Base-by-base conservation (phyloP, 352 stramenopile genomes). In the Phytophthora vignae region DNA sequence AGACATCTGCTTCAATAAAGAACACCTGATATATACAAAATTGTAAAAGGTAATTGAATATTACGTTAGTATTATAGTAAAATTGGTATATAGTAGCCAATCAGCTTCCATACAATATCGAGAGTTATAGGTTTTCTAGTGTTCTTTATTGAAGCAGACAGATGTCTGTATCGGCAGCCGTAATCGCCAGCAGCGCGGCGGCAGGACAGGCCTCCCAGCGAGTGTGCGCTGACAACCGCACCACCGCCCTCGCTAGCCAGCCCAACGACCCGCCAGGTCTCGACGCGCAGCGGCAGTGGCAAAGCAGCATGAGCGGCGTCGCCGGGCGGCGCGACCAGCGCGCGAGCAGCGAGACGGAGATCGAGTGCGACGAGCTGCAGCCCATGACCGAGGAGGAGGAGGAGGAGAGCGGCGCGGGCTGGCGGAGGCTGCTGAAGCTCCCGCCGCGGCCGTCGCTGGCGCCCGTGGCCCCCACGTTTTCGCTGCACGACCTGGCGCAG, bases 281-380 rank as follows among this genome's bases (percentile, higher is more conserved):
- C 48, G 50, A 76, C 63, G 25, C 19, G 49, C 42, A 15, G 19
- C 9, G 19, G 17, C 29, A 15, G 19, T 19, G 10, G 17, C 29
- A 44, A 22, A 65, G 60, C 40, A 71, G 66, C 27, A 62, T 78
- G 74, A 81, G 67, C 61, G 62, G 70, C 57, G 74, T 75, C 12
- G 66, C 60, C 46, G 70, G 60, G 62, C 25, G 64, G 54, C 62
- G 65, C 44, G 74, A 78, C 58, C 64, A 73, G 70, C 74, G 74
- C 57, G 52, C 69, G 29, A 73, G 66, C 67, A 84, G 77, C 71
- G 77, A 77, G 65, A 81, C 77, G 46, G 77, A 84, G 64, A 81
- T 84, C 64, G 77, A 79, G 36, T 80, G 72, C 55, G 77, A 84
- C 27, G 77, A 84, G 70, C 67, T 84, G 70, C 77, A 81, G 60